Conservation (phyloP, 73 alveolate genomes). For the Paramecium tetraurelia region DNA sequence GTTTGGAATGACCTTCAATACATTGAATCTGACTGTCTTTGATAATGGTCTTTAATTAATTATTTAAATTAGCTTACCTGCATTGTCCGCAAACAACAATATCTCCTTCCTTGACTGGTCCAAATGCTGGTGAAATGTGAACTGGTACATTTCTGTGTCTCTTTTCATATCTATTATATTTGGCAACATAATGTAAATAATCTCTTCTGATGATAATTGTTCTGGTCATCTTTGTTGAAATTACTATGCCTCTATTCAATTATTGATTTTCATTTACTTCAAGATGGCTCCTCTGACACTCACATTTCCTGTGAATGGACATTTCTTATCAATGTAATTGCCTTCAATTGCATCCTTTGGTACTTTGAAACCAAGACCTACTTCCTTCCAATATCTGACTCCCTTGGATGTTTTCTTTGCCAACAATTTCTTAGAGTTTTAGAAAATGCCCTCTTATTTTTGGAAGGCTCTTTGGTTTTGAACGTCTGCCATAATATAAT, state of each 20-base stretch:
- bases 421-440: constrained; percentile 78
- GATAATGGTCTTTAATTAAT: constrained; percentile 86
- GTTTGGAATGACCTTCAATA: constrained; percentile 89
- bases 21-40: constrained; percentile 99
- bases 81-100: constrained; percentile 98
- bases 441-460: constrained; percentile 88
- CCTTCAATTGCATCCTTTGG: constrained; percentile 98
- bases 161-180: constrained; percentile 94
- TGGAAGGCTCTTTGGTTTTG: constrained; percentile 86
- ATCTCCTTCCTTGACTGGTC: constrained; percentile 95
- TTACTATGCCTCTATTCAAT: constrained; percentile 88
- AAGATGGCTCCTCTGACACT: constrained; percentile 93
- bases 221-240: constrained; percentile 97
- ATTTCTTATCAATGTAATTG: constrained; percentile 93
- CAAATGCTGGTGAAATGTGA: constrained; percentile 89
- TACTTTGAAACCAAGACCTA: constrained; percentile 96
- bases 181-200: constrained; percentile 97
- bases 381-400: constrained; percentile 95
- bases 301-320: constrained; percentile 98
- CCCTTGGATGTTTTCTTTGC: constrained; percentile 87
- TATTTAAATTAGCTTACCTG: constrained; percentile 66
- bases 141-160: constrained; percentile 95
- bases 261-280: constrained; percentile 58
- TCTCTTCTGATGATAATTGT: constrained; percentile 98
- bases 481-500: constrained; percentile 46